Base-by-base conservation (phyloP, 805 yeast species). In the Lipomyces sp. region DNA sequence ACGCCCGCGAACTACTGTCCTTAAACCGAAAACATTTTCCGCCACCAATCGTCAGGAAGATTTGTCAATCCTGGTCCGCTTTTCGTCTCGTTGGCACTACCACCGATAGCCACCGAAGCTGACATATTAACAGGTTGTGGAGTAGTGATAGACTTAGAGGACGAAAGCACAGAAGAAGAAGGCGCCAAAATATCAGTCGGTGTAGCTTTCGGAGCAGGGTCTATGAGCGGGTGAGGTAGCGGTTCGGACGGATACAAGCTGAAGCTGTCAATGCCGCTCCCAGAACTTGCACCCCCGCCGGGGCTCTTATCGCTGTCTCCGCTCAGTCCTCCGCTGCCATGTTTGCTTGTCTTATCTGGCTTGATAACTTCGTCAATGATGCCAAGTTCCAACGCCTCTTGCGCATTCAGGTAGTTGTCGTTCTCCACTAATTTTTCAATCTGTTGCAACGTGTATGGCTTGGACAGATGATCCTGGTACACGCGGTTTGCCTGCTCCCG, bases 331-430 rank as follows among this genome's bases (percentile, higher is more conserved):
- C 44, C 32, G n/a, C 35, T 24, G 14, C 44, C 32, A 24, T 47
- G 24, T 10, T n/a, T 32, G 16, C 2, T 6, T 5, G 13, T 28
- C 7, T 55, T 57, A 36, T 63, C 57, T 1, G 51, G 50, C 2
- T 44, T 57, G 18, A 67, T 51, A 8, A 68, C 67, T 31, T 63
- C 59, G 45, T 67, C 71, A 10, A 66, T 68, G 24, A 68, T 42
- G 1, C 71, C 71, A 14, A 65, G 35, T 5, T 65, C 66, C 10
- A 64, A 60, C 3, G 69, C 68, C 41, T 68, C 70, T 10, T 55
- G 55, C 4, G 70, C 60, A 24, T 51, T 49, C 23, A 67, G 39
- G 37, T 61, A 68, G 11, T 52, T 56, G 43, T 59, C 63, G 26
- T 59, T 53, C 39, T 59, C 61, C 33, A 59, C 56, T 48, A 59